A percentile compares a stretch with the other conserved stretches of the same genome.
Evolutionary conservation across 2,329 filamentous ascomycete species (phyloP).

Genomic region (Anisogramma anomala): DNA sequence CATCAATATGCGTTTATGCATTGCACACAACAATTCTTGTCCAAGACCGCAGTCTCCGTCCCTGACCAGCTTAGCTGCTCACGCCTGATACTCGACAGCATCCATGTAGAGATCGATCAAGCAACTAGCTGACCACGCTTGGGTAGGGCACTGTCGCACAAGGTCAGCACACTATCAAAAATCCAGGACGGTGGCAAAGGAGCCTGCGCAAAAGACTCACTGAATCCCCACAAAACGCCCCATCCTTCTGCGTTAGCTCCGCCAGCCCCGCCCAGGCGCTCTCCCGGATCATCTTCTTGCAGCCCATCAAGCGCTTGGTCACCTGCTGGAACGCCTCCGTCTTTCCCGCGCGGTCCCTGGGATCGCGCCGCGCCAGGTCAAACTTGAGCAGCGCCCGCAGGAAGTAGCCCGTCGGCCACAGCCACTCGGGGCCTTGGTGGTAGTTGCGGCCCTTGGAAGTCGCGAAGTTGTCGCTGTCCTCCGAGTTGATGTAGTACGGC

Average conservation of each 20-base stretch:
- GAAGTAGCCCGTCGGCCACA: slow-evolving; percentile 96
- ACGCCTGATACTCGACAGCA: slow-evolving; percentile 46
- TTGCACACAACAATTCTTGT: background rate
- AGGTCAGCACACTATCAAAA: slow-evolving; percentile 1
- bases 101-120: slow-evolving; percentile 95
- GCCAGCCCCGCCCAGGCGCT: slow-evolving; percentile 83
- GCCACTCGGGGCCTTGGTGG: slow-evolving; percentile 95
- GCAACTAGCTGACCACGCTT: slow-evolving; percentile 92
- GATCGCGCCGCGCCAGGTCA: slow-evolving; percentile 60
- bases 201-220: slow-evolving; percentile 45
- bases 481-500: slow-evolving; percentile 88
- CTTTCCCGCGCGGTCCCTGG: slow-evolving; percentile 46
- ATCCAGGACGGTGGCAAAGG: background rate
- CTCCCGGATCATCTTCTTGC: slow-evolving; percentile 70
- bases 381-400: slow-evolving; percentile 84
- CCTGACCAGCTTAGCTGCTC: slow-evolving; percentile 7
- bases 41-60: background rate
- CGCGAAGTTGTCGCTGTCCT: slow-evolving; percentile 82
- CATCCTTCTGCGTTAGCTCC: slow-evolving; percentile 85
- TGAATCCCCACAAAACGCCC: slow-evolving; percentile 75
- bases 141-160: slow-evolving; percentile 63
- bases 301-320: slow-evolving; percentile 67
- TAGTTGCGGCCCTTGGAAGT: slow-evolving; percentile 95
- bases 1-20: background rate
- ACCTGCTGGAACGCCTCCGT: slow-evolving; percentile 93